Percentiles rank a stretch among this genome's conserved stretches.
phyloP scores from a whole-genome alignment of 169 alveolate genomes.

The Eimeria tenella region DNA sequence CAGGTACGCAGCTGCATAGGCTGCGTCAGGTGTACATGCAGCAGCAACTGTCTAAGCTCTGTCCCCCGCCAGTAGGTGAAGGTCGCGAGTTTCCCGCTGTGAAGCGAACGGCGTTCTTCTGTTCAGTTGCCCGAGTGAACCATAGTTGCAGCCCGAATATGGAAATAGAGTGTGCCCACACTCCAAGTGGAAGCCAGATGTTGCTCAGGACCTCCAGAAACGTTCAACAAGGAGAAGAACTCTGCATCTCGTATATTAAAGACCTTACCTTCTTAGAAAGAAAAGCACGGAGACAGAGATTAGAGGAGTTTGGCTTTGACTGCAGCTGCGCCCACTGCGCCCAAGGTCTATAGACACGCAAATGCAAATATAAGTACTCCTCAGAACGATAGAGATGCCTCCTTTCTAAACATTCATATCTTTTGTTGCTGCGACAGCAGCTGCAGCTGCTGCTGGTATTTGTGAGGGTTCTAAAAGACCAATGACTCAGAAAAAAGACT shows the following conservation, averaged over 20 bases:
- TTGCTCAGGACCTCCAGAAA: not conserved
- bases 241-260: conserved; percentile 13
- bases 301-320: conserved; percentile 48
- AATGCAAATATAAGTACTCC: not conserved
- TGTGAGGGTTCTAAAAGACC: not conserved
- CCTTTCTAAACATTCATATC: not conserved
- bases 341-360: not conserved
- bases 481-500: not conserved
- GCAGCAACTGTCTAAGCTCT: not conserved
- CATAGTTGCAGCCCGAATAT: conserved; percentile 59
- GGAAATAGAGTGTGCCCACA: conserved; percentile 16
- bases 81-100: conserved; percentile 50
- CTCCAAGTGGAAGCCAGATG: not conserved
- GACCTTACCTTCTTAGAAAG: conserved; percentile 9
- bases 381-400: not conserved
- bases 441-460: not conserved
- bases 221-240: conserved; percentile 53
- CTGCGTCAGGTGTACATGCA: not conserved
- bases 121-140: conserved; percentile 46
- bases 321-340: conserved; percentile 54
- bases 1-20: not conserved
- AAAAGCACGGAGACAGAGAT: conserved; percentile 48
- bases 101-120: conserved; percentile 57
- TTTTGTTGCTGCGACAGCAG: not conserved
- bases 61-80: conserved; percentile 34